Evolutionary conservation across 305 asterid genomes (phyloP).

Genomic region (Petunia hybrid): DNA sequence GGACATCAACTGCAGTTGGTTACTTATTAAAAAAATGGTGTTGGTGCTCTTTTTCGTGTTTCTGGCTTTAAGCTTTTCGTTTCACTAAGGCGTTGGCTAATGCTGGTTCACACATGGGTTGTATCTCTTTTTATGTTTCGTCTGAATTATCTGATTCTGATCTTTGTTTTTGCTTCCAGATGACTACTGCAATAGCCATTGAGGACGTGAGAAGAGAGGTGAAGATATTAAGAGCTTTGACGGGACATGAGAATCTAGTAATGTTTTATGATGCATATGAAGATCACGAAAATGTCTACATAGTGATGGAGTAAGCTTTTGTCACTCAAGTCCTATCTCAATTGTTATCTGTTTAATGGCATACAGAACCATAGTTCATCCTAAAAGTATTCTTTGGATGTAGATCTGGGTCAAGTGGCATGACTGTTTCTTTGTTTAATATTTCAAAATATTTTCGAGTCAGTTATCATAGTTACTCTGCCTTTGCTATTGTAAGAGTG

Average conservation of each 20-base stretch:
- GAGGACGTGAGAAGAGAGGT: constrained; percentile 99
- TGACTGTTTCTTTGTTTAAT: too few relatives aligned
- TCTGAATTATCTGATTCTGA: constrained; percentile 13
- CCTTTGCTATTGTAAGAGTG: too few relatives aligned
- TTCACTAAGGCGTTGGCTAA: too few relatives aligned
- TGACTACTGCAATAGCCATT: constrained; percentile 93
- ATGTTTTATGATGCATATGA: constrained; percentile 87
- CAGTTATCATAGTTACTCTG: too few relatives aligned
- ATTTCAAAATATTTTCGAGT: too few relatives aligned
- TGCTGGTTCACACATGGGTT: too few relatives aligned
- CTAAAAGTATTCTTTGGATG: too few relatives aligned
- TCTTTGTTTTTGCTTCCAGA: constrained; percentile 48
- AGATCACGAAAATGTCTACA: constrained; percentile 84
- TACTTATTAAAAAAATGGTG: too few relatives aligned
- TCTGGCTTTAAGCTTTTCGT: neutral
- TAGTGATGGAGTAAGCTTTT: constrained; percentile 92
- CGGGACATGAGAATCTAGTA: constrained; percentile 79
- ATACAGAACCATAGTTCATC: too few relatives aligned
- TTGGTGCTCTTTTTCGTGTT: neutral
- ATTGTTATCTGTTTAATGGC: too few relatives aligned
- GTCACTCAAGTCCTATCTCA: neutral
- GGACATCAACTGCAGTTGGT: too few relatives aligned
- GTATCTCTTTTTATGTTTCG: neutral
- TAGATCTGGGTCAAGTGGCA: too few relatives aligned
- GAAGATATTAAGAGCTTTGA: constrained; percentile 90